Percentiles rank a stretch among this genome's conserved stretches.
These are phyloP conservation scores for Populus deltoides DNA, from an alignment of 345 rosid genomes.

Conservation along the genomic window DNA sequence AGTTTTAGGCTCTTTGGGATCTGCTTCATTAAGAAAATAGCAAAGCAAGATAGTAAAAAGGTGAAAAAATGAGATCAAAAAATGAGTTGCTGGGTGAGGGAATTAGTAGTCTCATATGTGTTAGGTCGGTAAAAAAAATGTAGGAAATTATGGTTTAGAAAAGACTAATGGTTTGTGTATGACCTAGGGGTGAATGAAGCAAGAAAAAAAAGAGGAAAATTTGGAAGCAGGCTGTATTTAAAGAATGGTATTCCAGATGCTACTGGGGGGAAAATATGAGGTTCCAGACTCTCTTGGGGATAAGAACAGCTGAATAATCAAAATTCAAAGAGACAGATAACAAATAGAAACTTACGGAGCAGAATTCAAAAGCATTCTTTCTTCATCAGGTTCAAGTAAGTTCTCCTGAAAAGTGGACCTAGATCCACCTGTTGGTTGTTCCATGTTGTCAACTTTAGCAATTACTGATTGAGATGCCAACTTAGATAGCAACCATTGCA, in stretches of 20 bases:
- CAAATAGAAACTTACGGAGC: constrained; percentile 38
- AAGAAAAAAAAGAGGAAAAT: no score
- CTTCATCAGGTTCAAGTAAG: constrained; percentile 78
- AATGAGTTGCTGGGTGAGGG: not conserved
- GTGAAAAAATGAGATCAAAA: not conserved
- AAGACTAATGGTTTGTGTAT: no score
- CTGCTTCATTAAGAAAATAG: not conserved
- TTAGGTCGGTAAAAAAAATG: no score
- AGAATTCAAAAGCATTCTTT: constrained; percentile 58
- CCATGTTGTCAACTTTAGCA: constrained; percentile 39
- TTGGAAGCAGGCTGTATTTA: not conserved
- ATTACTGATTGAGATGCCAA: constrained; percentile 73
- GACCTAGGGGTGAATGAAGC: no score
- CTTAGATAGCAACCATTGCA: constrained; percentile 84
- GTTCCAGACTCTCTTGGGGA: not conserved
- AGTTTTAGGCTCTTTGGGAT: not conserved
- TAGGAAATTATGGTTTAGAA: no score
- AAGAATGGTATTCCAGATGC: not conserved
- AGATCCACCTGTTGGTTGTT: constrained; percentile 36
- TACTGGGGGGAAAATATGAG: not conserved
- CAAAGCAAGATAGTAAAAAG: not conserved
- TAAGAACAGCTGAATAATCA: not conserved
- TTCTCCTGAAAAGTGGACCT: constrained; percentile 63
- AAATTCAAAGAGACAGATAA: not conserved
- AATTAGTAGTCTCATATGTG: no score